These are phyloP conservation scores for Argentina anserina DNA, from an alignment of 306 rosid genomes.

Conservation along the genomic window DNA sequence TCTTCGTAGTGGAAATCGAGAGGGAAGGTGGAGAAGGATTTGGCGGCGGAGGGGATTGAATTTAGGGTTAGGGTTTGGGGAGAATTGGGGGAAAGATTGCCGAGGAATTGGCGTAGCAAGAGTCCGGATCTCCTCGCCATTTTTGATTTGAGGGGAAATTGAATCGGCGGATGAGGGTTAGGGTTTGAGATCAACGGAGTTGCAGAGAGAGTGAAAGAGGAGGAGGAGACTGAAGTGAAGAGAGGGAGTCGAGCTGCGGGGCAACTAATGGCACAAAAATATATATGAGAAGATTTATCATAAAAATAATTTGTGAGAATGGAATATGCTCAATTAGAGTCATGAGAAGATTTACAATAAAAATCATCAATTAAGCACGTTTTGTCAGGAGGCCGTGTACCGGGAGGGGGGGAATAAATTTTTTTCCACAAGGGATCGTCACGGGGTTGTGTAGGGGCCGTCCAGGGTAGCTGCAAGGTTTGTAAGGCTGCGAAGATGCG, in stretches of 20 bases:
- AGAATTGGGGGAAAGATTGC: not conserved
- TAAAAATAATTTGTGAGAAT: no score
- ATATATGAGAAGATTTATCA: no score
- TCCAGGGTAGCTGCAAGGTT: no score
- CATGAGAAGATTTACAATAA: no score
- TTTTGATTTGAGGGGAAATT: not conserved
- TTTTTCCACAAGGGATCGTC: no score
- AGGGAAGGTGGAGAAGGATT: slow-evolving; percentile 7
- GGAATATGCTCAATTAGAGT: no score
- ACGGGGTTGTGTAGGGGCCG: no score
- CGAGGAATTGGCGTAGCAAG: not conserved
- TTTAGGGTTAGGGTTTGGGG: slow-evolving; percentile 2
- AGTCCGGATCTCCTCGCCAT: not conserved
- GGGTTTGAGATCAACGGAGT: not conserved
- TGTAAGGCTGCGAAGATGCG: no score
- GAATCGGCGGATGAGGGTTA: not conserved
- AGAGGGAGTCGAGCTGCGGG: not conserved
- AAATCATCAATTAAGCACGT: no score
- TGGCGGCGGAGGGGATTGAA: not conserved
- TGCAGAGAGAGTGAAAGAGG: not conserved
- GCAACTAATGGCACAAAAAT: no score
- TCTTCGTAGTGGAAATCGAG: slow-evolving; percentile 8
- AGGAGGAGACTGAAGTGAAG: not conserved
- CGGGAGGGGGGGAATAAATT: no score
- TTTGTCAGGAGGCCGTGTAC: no score